Evolutionary conservation across 345 rosid genomes (phyloP), one percentile per base, ranked within the genome.

Genomic region (Pugionium dolabratum): DNA sequence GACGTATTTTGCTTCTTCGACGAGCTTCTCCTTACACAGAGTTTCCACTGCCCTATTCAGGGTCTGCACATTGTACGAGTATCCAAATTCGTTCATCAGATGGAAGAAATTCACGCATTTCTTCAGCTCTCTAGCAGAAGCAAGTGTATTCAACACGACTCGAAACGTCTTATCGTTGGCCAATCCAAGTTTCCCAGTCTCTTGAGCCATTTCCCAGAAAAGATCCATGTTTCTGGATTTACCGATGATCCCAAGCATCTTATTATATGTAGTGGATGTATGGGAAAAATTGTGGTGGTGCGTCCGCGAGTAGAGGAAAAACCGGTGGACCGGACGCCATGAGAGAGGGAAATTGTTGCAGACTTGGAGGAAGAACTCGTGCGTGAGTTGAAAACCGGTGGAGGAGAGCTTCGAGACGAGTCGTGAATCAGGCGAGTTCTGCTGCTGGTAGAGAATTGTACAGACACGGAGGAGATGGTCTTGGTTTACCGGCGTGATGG

Each of bases 291-390:
- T 55, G 0, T 84, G 78, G 31, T 55, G 62, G 51, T 62, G 68
- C 2, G 75, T 79, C 9, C 74, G 80, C 11, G 82, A 79, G 82
- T 83, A 92, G 28, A 64, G 84, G 68, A 78, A 87, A 71, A 92
- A 87, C 11, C 90, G 88, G 75, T 85, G 75, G 40, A 87, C 81
- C 28, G 96, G 98, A 18, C 91, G 89, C 96, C 95, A 89, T 0
- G 93, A 89, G 76, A 66, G 80, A 40, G 85, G 89, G 74, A 89
- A 89, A 11, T 74, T 80, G 84, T 87, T 85, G 88, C 91, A 89
- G 75, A 87, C 91, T 71, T 81, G 96, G 73, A 92, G 89, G 80
- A 87, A 92, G 76, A 92, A 81, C 32, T 92, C 98, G 30, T 80
- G 85, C 25, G 77, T 84, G 57, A 83, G 72, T 50, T 73, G 64